Base-by-base conservation (phyloP, 345 rosid genomes). In the Triadica sebifera region DNA sequence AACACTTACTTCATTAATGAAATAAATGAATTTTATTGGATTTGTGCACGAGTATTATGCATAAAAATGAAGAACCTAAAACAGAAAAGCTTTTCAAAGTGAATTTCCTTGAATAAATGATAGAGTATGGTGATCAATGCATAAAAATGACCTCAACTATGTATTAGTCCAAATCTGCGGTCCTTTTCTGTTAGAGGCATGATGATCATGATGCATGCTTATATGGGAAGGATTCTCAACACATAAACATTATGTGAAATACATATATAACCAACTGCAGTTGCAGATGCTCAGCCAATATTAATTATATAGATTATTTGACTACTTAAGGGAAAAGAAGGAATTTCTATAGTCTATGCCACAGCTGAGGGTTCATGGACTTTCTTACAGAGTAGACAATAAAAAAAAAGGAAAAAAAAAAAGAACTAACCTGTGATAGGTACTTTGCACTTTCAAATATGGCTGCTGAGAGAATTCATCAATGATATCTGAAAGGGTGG, bases 381-480 rank as follows among this genome's bases (percentile, higher is more conserved):
- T n/a, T 22, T 22, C 51, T 22, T 5, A 29, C n/a, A 47, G 16
- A 60, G 39, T 71, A 17, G 24, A 72, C 57, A 46, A 24, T 12
- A 51, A n/a, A n/a, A n/a, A n/a, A 61, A 0, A 25, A 4, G 49
- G n/a, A n/a, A n/a, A 19, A 6, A 47, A 12, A 65, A 66, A 45
- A 52, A 67, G 64, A 77, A 69, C 89, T 81, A 69, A 86, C 97
- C 92, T 73, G 74, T 74, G 84, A 80, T 69, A 90, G 67, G 86
- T 78, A 88, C 96, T 93, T 71, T 79, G 77, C 78, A 83, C 89
- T 76, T 88, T 91, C 75, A 91, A 71, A 53, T 20, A 50, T 20
- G 96, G 93, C 47, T 75, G 78, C 86, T 86, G 82, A 56, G 89
- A 75, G 83, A 82, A 88, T 70, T 77, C 74, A 82, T 84, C 79